Evolutionary conservation across 108 stramenopile species (phyloP), one percentile per base, ranked within the genome.

Genomic region (Cyclostephanos tholiformis): DNA sequence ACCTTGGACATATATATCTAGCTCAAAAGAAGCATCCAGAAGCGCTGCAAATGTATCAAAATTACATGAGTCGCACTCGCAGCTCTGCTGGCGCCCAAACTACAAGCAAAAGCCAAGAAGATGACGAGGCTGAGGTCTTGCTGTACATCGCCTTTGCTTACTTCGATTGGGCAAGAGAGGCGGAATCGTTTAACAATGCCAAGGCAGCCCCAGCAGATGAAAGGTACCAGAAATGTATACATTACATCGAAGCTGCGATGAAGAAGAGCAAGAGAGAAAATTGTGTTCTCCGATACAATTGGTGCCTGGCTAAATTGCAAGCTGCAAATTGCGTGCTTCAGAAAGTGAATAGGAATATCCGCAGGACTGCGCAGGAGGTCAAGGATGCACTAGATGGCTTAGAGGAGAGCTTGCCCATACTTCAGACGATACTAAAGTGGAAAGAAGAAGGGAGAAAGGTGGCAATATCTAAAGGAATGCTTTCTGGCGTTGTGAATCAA

Each of bases 81-180:
- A 86, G 85, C 43, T 82, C 87, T 52, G 83, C 86, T 50, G 83
- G 82, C 50, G 82, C 90, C 48, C 89, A 88, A 8, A 86, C 85
- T 35, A 88, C 89, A 11, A 87, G 86, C 36, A 95, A 93, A 68
- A 91, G 87, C 68, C 74, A 89, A 17, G 80, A 87, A 22, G 94
- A 91, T 32, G 91, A 93, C 62, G 88, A 86, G 43, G 89, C 85
- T 5, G 89, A 91, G 63, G 90, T 95, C 6, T 71, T 91, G 25
- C 71, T 83, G 32, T 95, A 95, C 71, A 91, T 95, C 67, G 87
- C 95, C 5, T 92, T 92, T 71, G 88, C 92, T 8, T 92, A 91
- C 65, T 95, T 93, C 68, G 92, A 93, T 67, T 95, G 95, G 95
- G 95, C 95, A 8, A 80, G 92, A 43, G 91, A 94, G 38, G 89